These are phyloP conservation scores for Penicillium pulvis DNA, from an alignment of 495 filamentous ascomycete genomes.

Conservation along the genomic window DNA sequence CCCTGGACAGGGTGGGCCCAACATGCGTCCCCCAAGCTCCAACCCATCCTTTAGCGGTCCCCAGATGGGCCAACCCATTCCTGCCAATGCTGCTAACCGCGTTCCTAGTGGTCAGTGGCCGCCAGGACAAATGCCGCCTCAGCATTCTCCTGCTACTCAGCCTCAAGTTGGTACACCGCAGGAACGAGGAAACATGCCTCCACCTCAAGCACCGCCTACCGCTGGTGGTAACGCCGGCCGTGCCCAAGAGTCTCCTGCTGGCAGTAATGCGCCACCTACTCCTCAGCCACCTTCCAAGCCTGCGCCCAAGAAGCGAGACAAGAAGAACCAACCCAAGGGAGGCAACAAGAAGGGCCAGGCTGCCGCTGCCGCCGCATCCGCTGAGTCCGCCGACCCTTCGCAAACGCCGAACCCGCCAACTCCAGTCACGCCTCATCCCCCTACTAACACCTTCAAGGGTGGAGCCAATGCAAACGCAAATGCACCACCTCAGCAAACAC, in stretches of 20 bases:
- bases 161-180: constrained; percentile 71
- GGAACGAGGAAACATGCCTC: constrained; percentile 77
- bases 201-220: constrained; percentile 77
- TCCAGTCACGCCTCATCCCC: constrained; percentile 82
- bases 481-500: constrained; percentile 44
- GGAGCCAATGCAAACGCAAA: constrained; percentile 48
- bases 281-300: constrained; percentile 78
- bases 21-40: constrained; percentile 87
- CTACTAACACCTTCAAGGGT: constrained; percentile 56
- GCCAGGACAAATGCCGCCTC: constrained; percentile 65
- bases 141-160: constrained; percentile 53
- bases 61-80: constrained; percentile 65
- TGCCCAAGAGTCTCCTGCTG: constrained; percentile 68
- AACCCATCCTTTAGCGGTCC: constrained; percentile 71
- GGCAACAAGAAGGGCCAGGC: constrained; percentile 72
- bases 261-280: constrained; percentile 79
- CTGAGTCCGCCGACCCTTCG: constrained; percentile 66
- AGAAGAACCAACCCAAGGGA: constrained; percentile 69
- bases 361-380: constrained; percentile 66
- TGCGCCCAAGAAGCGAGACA: constrained; percentile 82
- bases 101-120: constrained; percentile 57
- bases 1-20: constrained; percentile 56
- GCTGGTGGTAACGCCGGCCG: constrained; percentile 61
- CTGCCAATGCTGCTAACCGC: constrained; percentile 49
- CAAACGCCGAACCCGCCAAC: constrained; percentile 81